Evolutionary conservation across 2,329 filamentous ascomycete species (phyloP), one percentile per base, ranked within the genome.

Genomic region (Paracoccidioides lutzii): DNA sequence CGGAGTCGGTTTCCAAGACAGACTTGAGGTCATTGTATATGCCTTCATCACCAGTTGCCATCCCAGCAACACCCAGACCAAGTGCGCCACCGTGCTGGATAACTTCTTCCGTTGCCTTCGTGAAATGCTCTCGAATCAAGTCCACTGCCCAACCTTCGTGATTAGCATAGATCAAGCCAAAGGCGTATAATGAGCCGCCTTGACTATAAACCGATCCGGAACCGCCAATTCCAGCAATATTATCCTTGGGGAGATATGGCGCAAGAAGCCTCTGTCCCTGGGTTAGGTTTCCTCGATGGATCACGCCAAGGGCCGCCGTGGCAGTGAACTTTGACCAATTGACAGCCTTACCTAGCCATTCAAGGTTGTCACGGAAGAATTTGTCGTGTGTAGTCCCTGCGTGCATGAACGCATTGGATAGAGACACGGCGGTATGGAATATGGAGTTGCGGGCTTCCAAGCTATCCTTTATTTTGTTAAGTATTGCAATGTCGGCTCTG

Each of bases 251-350:
- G 7, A 98, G 82, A 67, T 98, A 98, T 3, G 93, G 93, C 66
- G 95, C 90, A 12, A 98, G 79, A 1, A 98, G 80, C 74, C 95
- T 95, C 66, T 90, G 84, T 1, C 90, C 93, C 66, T 98, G 91
- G 30, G 86, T 87, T 57, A 98, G 78, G 71, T 98, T 98, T 55
- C 93, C 93, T 48, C 90, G 86, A 71, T 98, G 93, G 60, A 98
- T 96, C 53, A 97, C 93, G 70, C 93, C 93, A 5, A 98, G 78
- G 6, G 93, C 93, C 56, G 93, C 93, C 4, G 93, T 98, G 12
- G 93, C 93, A 0, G 93, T 96, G 70, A 98, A 98, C 70, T 98
- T 98, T 59, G 90, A 96, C 93, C 93, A 98, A 75, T 98, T 98
- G 50, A 97, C 90, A 32, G 93, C 93, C 76, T 97, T 98, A 58